phyloP scores from a whole-genome alignment of 2,329 filamentous ascomycete species.

The Aspergillus tamarii region DNA sequence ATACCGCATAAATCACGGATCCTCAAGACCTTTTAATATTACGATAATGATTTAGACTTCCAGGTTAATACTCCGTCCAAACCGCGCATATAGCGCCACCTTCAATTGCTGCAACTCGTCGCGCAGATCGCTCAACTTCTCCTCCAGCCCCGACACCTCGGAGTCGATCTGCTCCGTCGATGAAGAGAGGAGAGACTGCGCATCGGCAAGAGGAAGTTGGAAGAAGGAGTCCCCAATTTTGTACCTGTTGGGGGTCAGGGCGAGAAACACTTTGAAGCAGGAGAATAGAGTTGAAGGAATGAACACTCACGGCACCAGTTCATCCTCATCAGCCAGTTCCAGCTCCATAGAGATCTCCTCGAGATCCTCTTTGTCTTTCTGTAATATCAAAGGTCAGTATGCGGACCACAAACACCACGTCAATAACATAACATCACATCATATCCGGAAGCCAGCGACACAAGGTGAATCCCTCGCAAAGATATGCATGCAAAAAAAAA shows the following conservation, averaged over 20 bases:
- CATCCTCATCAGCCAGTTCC: slow-evolving; percentile 93
- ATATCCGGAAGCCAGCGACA: background rate
- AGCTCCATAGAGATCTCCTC: slow-evolving; percentile 90
- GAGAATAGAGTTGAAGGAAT: background rate
- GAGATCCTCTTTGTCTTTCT: slow-evolving; percentile 99
- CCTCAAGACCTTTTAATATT: background rate
- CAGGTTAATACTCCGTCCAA: slow-evolving; percentile 95
- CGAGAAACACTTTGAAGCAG: background rate
- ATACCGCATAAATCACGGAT: background rate
- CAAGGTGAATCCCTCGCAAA: no score
- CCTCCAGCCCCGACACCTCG: slow-evolving; percentile 75
- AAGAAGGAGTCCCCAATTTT: slow-evolving; percentile 97
- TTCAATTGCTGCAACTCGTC: slow-evolving; percentile 92
- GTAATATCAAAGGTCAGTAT: slow-evolving; percentile 4
- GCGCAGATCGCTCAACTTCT: slow-evolving; percentile 71
- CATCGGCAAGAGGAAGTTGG: slow-evolving; percentile 78
- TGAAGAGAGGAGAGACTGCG: slow-evolving; percentile 78
- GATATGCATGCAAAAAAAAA: background rate
- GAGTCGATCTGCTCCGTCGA: slow-evolving; percentile 75
- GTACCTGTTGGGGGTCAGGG: slow-evolving; percentile 63
- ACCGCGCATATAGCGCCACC: slow-evolving; percentile 88
- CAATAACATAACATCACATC: background rate
- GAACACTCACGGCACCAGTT: slow-evolving; percentile 77
- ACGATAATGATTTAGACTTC: slow-evolving; percentile 56
- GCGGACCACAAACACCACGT: background rate